These are phyloP conservation scores for Apiosordaria backusii DNA, from an alignment of 495 filamentous ascomycete species.

Conservation along the genomic window DNA sequence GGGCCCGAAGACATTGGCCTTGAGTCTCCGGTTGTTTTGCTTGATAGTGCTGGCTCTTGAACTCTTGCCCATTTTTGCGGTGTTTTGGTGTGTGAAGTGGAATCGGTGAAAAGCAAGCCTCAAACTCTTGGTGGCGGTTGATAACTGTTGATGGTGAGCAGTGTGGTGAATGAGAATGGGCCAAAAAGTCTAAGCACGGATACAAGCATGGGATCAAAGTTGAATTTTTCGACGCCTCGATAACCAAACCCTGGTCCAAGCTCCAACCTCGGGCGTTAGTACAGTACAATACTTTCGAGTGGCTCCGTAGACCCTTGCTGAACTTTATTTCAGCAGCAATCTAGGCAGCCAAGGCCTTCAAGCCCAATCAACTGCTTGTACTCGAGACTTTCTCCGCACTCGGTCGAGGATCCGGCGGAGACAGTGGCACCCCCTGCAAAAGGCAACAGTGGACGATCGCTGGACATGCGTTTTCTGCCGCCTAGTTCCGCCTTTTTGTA, in stretches of 20 bases:
- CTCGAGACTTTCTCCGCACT: slow-evolving; percentile 7
- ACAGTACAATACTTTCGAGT: background rate
- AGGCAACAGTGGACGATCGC: slow-evolving; percentile 15
- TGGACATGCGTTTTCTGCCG: slow-evolving; percentile 26
- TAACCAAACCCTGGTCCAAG: slow-evolving; percentile 1
- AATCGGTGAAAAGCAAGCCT: background rate
- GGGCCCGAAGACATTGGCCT: slow-evolving; percentile 74
- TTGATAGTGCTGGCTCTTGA: slow-evolving; percentile 70
- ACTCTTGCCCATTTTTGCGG: slow-evolving; percentile 73
- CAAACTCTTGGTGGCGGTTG: background rate
- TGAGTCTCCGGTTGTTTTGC: slow-evolving; percentile 70
- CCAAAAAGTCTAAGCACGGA: background rate
- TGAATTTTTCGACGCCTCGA: slow-evolving; percentile 7
- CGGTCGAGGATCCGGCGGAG: background rate
- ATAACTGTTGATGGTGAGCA: background rate
- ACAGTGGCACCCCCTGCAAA: background rate
- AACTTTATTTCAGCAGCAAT: background rate
- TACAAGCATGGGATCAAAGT: slow-evolving; percentile 3
- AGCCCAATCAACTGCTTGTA: background rate
- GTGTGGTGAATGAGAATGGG: background rate
- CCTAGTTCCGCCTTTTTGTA: slow-evolving; percentile 25
- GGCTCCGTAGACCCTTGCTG: background rate
- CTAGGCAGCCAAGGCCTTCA: background rate
- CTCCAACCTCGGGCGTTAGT: background rate
- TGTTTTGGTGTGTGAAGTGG: background rate